Base-by-base conservation (phyloP, 2,329 filamentous ascomycete genomes). In the Ophiostoma tasmaniense region DNA sequence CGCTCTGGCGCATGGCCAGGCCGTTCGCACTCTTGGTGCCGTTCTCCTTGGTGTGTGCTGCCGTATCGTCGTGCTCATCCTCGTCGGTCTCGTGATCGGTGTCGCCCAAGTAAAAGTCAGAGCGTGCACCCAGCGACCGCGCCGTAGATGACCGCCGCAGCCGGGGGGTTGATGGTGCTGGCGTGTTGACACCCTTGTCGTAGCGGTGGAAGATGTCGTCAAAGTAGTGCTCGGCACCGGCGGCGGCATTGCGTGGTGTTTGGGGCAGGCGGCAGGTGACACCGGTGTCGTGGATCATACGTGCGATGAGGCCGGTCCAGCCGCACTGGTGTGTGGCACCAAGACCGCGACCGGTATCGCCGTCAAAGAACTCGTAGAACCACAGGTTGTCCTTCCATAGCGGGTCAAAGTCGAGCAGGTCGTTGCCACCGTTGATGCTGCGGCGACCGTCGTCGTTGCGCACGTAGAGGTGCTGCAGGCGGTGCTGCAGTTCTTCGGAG, bases 311-410 rank as follows among this genome's bases (percentile, higher is more conserved):
- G 30, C 94, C 94, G 50, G 94, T 97, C 94, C 95, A 98, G 66
- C 94, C 94, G 76, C 92, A 97, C 79, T 98, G 95, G 79, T 98
- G 95, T 65, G 89, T 94, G 50, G 94, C 92, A 69, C 94, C 94
- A 1, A 98, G 85, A 20, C 95, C 94, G 73, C 93, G 90, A 17
- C 94, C 94, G 66, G 84, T 89, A 77, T 98, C 93, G 52, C 93
- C 94, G 76, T 98, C 94, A 76, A 98, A 98, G 83, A 96, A 98
- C 78, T 98, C 94, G 77, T 96, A 90, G 84, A 96, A 98, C 91
- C 92, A 97, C 74, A 98, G 83, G 75, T 93, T 87, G 75, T 96
- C 93, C 78, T 90, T 94, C 94, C 94, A 98, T 78, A 97, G 83
- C 30, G 91, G 89, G 76, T 98, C 93, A 75, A 91, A 97, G 80